Conservation (phyloP, 1,139 yeast genomes). For the Hansenula anomala region DNA sequence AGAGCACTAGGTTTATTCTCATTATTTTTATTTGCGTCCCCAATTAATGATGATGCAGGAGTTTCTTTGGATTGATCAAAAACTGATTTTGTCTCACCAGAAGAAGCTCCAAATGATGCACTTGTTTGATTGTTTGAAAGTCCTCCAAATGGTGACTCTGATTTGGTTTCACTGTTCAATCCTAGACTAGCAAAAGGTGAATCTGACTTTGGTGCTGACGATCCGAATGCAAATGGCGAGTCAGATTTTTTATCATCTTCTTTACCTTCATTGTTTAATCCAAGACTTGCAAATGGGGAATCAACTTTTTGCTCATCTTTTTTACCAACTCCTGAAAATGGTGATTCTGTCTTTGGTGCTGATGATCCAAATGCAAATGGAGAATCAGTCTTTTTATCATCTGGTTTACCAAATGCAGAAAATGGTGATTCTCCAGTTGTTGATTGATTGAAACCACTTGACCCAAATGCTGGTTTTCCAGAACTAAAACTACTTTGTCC, state of each 20-base stretch:
- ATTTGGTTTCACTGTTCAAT: neutral
- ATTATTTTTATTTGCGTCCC: too few relatives aligned
- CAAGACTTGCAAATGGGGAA: too few relatives aligned
- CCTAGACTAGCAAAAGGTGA: constrained; percentile 7
- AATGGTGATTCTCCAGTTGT: constrained; percentile 6
- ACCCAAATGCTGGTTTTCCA: neutral
- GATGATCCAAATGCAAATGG: constrained; percentile 8
- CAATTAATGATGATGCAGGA: neutral
- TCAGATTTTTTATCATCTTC: constrained; percentile 3
- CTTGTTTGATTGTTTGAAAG: constrained; percentile 2
- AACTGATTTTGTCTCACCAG: constrained; percentile 4
- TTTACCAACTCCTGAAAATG: constrained; percentile 10
- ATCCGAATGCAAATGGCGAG: constrained; percentile 12
- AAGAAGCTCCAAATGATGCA: neutral
- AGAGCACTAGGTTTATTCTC: constrained; percentile 7
- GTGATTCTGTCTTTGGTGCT: constrained; percentile 4
- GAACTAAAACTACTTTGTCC: constrained; percentile 8
- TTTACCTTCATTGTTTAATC: too few relatives aligned
- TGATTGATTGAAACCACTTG: neutral
- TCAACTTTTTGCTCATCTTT: too few relatives aligned
- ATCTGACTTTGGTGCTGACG: neutral
- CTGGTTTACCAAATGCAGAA: constrained; percentile 2
- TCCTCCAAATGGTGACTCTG: constrained; percentile 16
- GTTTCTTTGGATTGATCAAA: neutral
- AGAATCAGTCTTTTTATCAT: neutral